Conservation (phyloP, 139 green algal genomes). For the Picochlorum sp. region DNA sequence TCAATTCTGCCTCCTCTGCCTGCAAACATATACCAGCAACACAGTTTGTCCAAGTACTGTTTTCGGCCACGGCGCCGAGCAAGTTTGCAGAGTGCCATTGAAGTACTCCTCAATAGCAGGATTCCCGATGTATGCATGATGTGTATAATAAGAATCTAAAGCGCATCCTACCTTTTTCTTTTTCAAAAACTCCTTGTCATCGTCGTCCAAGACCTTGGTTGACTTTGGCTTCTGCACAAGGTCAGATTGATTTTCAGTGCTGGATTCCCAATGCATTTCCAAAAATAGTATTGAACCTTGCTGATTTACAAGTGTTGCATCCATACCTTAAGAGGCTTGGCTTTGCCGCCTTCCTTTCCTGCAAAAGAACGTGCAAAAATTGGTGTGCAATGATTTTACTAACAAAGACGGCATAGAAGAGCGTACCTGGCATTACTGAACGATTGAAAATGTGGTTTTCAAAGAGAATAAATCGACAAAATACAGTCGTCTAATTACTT, state of each 20-base stretch:
- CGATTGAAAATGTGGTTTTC: neutral
- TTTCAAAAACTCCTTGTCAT: conserved; percentile 21
- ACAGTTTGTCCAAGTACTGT: too few relatives aligned
- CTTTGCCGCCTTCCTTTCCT: conserved; percentile 26
- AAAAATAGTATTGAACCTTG: neutral
- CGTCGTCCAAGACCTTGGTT: conserved; percentile 19
- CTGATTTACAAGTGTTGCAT: too few relatives aligned
- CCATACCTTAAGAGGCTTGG: conserved; percentile 14
- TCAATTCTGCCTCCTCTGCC: conserved; percentile 26
- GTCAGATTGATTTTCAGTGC: too few relatives aligned
- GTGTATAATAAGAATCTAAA: neutral
- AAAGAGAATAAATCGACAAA: too few relatives aligned
- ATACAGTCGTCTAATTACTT: too few relatives aligned
- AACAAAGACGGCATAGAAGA: neutral
- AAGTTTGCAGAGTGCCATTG: too few relatives aligned
- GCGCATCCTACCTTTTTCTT: conserved; percentile 31
- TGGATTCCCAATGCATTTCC: neutral
- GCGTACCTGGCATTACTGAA: neutral
- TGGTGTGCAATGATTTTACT: neutral
- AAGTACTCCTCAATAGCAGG: neutral
- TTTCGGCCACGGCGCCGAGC: too few relatives aligned
- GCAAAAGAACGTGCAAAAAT: neutral
- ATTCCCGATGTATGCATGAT: neutral
- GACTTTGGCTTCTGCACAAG: conserved; percentile 9
- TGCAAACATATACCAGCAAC: too few relatives aligned